These are phyloP conservation scores for Secale cereale DNA, from an alignment of 176 grass and related monocot genomes.

Conservation along the genomic window DNA sequence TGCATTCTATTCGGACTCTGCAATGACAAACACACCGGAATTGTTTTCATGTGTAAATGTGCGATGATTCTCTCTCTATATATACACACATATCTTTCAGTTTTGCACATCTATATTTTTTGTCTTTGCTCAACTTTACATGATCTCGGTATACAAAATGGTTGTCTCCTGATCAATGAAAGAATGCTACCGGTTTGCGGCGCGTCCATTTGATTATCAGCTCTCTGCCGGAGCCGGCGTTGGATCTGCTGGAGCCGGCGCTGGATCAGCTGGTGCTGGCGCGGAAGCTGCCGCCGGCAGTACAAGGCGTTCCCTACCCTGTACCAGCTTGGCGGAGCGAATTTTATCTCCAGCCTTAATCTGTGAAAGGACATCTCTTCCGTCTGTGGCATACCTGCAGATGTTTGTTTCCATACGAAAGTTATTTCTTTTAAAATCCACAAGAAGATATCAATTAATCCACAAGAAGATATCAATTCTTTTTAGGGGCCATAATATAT, in stretches of 20 bases:
- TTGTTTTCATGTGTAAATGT: slow-evolving; percentile 14
- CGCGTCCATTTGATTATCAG: slow-evolving; percentile 34
- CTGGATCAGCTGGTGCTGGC: slow-evolving; percentile 30
- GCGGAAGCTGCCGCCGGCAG: slow-evolving; percentile 34
- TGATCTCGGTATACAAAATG: slow-evolving; percentile 38
- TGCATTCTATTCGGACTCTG: background rate
- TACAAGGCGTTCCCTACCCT: slow-evolving; percentile 76
- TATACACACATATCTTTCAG: no score
- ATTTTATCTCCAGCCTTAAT: slow-evolving; percentile 91
- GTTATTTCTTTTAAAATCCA: background rate
- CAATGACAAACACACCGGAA: background rate
- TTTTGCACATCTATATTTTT: no score
- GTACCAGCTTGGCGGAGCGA: slow-evolving; percentile 73
- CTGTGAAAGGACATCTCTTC: slow-evolving; percentile 78
- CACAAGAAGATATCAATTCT: background rate
- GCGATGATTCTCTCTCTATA: slow-evolving; percentile 5
- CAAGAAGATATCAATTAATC: background rate
- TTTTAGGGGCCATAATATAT: background rate
- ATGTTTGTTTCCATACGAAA: background rate
- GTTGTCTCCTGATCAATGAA: slow-evolving; percentile 26
- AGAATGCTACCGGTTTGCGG: slow-evolving; percentile 18
- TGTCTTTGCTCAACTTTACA: slow-evolving; percentile 21
- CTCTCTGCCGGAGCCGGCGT: slow-evolving; percentile 31
- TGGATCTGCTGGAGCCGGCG: background rate
- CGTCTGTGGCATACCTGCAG: slow-evolving; percentile 70